Base-by-base conservation (phyloP, 2,329 filamentous ascomycete species). In the Cladophialophora carrionii region DNA sequence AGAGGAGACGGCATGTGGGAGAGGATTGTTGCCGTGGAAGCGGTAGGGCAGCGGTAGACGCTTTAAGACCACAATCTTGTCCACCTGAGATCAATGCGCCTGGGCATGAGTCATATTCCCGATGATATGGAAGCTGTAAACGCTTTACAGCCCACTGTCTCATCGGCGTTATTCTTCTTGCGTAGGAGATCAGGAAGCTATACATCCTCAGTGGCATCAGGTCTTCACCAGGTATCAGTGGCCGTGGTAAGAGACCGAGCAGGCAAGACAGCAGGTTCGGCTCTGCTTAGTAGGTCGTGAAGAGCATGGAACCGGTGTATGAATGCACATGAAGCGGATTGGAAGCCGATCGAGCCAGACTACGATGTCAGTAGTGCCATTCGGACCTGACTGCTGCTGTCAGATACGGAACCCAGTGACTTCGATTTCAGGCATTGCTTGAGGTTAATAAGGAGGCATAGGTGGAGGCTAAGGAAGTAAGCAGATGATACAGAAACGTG, bases 171-270 rank as follows among this genome's bases (percentile, higher is more conserved):
- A 10, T 3, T 6, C 6, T 6, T 3, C 6, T 29, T 29, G 6
- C 26, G 6, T 29, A 6, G 26, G 26, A 6, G 26, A 29, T 6
- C 26, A 29, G 26, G 6, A 3, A 29, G 26, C 26, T 29, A 29
- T 12, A 52, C 22, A 20, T 20, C 22, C 12, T 14, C 12, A 24
- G 22, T 26, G 29, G 17, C 52, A 34, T 26, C n/a, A 8, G 29
- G 20, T 73, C 78, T 1, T 82, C 82, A 57, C 78, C 79, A 3
- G 82, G 81, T 0, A 78, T 79, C 0, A 80, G 78, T 41, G 81
- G 81, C 0, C 81, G 83, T 63, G 82, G 82, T 4, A 84, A 29
- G 26, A 29, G 71, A 83, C 81, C 0, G 80, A 83, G 64, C 70
- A 84, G 12, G 80, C 81, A 0, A 73, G 74, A 14, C 72, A 72